Conservation (phyloP, 2,329 filamentous ascomycete genomes). For the Aspergillus sp. region DNA sequence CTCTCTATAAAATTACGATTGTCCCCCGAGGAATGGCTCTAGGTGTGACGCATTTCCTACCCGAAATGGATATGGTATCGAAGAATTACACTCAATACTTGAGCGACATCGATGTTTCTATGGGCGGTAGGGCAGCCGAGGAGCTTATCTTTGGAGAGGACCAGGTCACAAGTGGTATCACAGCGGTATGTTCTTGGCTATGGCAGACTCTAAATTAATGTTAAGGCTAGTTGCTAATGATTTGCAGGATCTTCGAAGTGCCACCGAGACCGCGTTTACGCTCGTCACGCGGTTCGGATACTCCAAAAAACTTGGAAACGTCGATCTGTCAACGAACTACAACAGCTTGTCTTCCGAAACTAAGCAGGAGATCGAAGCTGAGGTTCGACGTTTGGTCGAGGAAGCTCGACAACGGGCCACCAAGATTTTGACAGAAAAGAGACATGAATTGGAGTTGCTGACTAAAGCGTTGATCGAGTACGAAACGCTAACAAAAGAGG, state of each 20-base stretch:
- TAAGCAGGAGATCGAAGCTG: constrained; percentile 79
- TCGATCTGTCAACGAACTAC: constrained; percentile 83
- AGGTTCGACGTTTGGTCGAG: constrained; percentile 82
- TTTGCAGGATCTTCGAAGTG: constrained; percentile 73
- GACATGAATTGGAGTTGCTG: constrained; percentile 81
- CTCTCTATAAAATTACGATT: constrained; percentile 96
- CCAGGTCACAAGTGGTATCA: constrained; percentile 85
- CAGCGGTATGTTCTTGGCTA: constrained; percentile 57
- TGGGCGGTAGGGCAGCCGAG: constrained; percentile 85
- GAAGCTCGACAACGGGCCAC: constrained; percentile 75
- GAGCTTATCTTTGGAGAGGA: constrained; percentile 91
- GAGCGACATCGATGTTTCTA: constrained; percentile 73
- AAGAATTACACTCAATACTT: constrained; percentile 82
- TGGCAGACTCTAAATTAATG: too few relatives aligned
- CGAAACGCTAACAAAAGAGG: constrained; percentile 83
- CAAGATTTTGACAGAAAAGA: constrained; percentile 69
- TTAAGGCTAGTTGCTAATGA: constrained; percentile 16
- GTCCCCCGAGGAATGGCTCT: constrained; percentile 84
- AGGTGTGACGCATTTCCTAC: constrained; percentile 83
- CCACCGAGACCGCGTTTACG: constrained; percentile 77
- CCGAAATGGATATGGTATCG: constrained; percentile 90
- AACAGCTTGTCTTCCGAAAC: constrained; percentile 80
- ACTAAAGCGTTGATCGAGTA: constrained; percentile 91
- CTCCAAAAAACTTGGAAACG: constrained; percentile 82
- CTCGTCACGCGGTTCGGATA: constrained; percentile 92